Percentiles rank a stretch among this genome's conserved stretches.
phyloP scores from a whole-genome alignment of 331 rosid species.

The Malus hybrid region DNA sequence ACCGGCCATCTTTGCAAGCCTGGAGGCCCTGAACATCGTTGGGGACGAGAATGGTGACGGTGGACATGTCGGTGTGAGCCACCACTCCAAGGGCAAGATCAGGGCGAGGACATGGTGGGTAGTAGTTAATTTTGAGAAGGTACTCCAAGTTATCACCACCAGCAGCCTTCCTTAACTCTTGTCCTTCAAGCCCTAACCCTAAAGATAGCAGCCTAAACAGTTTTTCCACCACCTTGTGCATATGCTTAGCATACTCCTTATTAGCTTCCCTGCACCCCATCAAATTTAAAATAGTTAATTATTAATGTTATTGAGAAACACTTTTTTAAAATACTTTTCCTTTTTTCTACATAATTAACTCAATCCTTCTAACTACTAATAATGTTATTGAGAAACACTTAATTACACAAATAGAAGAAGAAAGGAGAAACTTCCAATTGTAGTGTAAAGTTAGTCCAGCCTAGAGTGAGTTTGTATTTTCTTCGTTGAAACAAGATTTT shows the following conservation, averaged over 20 bases:
- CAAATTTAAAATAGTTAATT: too few relatives aligned
- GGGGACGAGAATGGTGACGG: slow-evolving; percentile 54
- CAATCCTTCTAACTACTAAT: too few relatives aligned
- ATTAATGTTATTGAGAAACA: too few relatives aligned
- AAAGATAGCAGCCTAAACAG: slow-evolving; percentile 34
- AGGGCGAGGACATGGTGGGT: slow-evolving; percentile 74
- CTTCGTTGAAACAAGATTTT: too few relatives aligned
- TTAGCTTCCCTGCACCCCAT: slow-evolving; percentile 39
- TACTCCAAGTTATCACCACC: slow-evolving; percentile 48
- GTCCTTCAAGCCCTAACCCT: slow-evolving; percentile 52
- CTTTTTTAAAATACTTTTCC: too few relatives aligned
- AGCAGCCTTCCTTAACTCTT: slow-evolving; percentile 34
- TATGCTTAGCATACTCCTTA: slow-evolving; percentile 39
- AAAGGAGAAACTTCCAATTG: too few relatives aligned
- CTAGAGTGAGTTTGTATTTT: too few relatives aligned
- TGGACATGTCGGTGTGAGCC: slow-evolving; percentile 60
- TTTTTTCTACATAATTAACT: too few relatives aligned
- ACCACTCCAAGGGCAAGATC: slow-evolving; percentile 63
- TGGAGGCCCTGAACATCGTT: slow-evolving; percentile 73
- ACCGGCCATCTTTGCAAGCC: slow-evolving; percentile 46
- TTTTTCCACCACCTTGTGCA: slow-evolving; percentile 43
- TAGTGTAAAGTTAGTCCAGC: too few relatives aligned
- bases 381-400: too few relatives aligned
- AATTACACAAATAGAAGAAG: too few relatives aligned
- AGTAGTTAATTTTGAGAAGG: slow-evolving; percentile 65